phyloP scores from a whole-genome alignment of 768 basidiomycete genomes.

The Mycena belliarum region DNA sequence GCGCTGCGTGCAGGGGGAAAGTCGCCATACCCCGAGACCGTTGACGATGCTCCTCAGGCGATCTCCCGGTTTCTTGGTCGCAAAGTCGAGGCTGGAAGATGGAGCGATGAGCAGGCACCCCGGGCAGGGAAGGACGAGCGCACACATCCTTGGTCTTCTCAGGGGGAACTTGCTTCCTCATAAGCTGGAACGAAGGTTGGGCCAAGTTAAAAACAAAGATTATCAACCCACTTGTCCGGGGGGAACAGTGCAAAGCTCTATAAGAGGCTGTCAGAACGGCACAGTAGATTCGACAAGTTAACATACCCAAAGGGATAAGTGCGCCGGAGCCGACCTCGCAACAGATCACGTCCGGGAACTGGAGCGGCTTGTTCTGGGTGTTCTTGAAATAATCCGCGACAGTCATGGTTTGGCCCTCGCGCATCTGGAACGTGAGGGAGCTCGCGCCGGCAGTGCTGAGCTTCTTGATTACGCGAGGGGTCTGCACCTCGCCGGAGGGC shows the following conservation, averaged over 20 bases:
- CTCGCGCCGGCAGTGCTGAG: conserved; percentile 44
- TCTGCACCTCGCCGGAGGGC: conserved; percentile 19
- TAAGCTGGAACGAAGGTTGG: conserved; percentile 34
- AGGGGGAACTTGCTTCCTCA: conserved; percentile 70
- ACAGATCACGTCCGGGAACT: conserved; percentile 65
- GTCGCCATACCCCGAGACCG: conserved; percentile 53
- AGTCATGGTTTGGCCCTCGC: conserved; percentile 46
- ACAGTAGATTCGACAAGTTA: conserved; percentile 34
- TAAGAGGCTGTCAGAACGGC: background rate
- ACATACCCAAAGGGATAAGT: conserved; percentile 46
- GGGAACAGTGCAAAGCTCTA: conserved; percentile 63
- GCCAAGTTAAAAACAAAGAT: too few relatives aligned
- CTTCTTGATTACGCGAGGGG: conserved; percentile 49
- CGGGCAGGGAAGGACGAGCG: background rate
- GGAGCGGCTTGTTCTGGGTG: conserved; percentile 53
- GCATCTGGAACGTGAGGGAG: conserved; percentile 43
- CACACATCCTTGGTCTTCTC: conserved; percentile 62
- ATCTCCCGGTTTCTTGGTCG: conserved; percentile 63
- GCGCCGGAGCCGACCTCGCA: conserved; percentile 51
- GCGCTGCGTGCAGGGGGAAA: background rate
- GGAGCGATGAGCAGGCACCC: background rate
- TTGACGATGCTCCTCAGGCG: conserved; percentile 55
- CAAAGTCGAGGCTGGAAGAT: conserved; percentile 52
- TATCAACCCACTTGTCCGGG: conserved; percentile 46
- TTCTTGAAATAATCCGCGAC: conserved; percentile 58